Evolutionary conservation across 768 basidiomycete species (phyloP).

Genomic region (Fibroporia radiculosa): DNA sequence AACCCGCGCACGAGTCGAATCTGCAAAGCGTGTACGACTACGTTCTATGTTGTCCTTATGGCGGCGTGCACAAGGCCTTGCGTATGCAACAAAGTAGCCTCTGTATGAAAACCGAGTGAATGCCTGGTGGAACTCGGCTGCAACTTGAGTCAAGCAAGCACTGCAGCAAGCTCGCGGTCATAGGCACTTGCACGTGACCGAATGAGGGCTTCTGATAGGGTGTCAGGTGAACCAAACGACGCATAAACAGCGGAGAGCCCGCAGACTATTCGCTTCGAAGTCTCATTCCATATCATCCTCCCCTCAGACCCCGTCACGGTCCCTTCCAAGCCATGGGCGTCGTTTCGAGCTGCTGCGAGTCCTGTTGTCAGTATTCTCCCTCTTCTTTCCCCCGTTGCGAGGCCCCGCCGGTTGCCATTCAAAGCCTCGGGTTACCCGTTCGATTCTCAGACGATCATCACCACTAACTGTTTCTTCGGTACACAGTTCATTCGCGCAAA

Average conservation of each 20-base stretch:
- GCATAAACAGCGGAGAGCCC: not conserved
- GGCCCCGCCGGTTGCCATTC: too few species aligned
- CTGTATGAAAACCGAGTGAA: too few species aligned
- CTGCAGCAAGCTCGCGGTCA: too few species aligned
- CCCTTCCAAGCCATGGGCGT: constrained; percentile 50
- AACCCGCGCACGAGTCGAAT: too few species aligned
- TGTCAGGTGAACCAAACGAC: constrained; percentile 5
- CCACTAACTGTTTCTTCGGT: constrained; percentile 4
- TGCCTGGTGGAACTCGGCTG: too few species aligned
- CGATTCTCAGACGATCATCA: not conserved
- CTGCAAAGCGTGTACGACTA: too few species aligned
- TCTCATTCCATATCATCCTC: not conserved
- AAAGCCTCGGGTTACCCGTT: not conserved
- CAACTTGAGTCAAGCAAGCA: too few species aligned
- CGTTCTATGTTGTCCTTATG: too few species aligned
- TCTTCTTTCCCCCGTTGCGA: not conserved
- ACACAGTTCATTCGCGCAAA: constrained; percentile 68
- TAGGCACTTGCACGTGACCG: too few species aligned
- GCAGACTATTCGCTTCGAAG: not conserved
- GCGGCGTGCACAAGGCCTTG: too few species aligned
- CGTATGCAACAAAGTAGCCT: too few species aligned
- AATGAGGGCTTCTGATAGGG: too few species aligned
- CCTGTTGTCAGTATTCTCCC: constrained; percentile 53
- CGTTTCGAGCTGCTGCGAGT: constrained; percentile 75
- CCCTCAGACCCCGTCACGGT: constrained; percentile 1